Base-by-base conservation (phyloP, 805 yeast genomes). In the Sugiyamaella valdiviana region DNA sequence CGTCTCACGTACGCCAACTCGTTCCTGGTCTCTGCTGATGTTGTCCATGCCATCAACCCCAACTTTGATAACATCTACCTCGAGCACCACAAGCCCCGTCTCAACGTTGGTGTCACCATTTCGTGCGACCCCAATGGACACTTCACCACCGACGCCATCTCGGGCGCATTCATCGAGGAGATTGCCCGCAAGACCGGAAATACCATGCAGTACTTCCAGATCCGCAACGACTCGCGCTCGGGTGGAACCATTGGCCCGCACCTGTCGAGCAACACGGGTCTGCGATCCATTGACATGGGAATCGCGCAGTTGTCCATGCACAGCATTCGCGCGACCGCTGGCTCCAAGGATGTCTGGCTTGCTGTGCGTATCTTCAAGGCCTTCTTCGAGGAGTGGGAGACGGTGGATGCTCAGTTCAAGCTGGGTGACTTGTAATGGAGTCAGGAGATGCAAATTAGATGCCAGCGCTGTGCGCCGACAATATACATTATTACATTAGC, bases 281-380 rank as follows among this genome's bases (percentile, higher is more conserved):
- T 66, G 49, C 58, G 69, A 20, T 55, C 66, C 58, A 74, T 85
- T 49, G 95, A 86, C 61, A 67, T 85, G 55, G 95, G 95, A 49
- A 83, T 86, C 57, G 82, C 95, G 1, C 91, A 85, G 65, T 71
- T 83, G 58, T 79, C 90, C 3, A 86, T 86, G 95, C 95, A 86
- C 65, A 81, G 89, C 42, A 83, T 86, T 55, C 75, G 95, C 60
- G 95, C 93, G 23, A 77, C 87, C 21, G 75, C 84, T 36, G 95
- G 95, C 23, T 71, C 82, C 12, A 76, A 77, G 60, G 95, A 86
- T 62, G 75, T 85, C 48, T 85, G 84, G 19, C 69, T 83, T 49
- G 95, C 84, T 32, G 73, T 77, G 41, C 78, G 78, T 63, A 82
- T 83, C 63, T 85, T 83, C 70, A 72, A 67, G 43, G 85, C 81